These are phyloP conservation scores for Talaromyces marneffei DNA, from an alignment of 2,329 filamentous ascomycete species.

Conservation along the genomic window DNA sequence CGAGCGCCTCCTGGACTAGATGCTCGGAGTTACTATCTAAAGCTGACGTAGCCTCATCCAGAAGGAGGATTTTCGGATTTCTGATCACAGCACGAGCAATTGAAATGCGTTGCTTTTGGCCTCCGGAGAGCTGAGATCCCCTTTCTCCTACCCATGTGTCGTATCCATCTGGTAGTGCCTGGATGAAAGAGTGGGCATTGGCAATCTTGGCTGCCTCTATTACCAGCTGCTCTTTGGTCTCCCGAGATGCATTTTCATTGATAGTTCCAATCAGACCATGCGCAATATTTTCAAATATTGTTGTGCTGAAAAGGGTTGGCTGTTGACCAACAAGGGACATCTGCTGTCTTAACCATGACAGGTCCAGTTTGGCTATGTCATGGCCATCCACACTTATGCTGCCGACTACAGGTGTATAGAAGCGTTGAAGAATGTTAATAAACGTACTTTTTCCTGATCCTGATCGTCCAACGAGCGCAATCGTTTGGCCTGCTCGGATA, in stretches of 20 bases:
- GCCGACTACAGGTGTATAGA: constrained; percentile 76
- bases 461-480: constrained; percentile 55
- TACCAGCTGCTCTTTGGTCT: constrained; percentile 36
- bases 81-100: constrained; percentile 77
- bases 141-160: constrained; percentile 79
- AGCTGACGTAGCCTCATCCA: constrained; percentile 86
- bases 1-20: background rate
- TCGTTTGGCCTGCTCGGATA: constrained; percentile 59
- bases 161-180: constrained; percentile 68
- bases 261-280: constrained; percentile 57
- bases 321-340: constrained; percentile 84
- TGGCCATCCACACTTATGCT: constrained; percentile 66
- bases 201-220: constrained; percentile 19
- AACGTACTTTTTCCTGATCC: constrained; percentile 46
- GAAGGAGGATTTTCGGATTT: constrained; percentile 73
- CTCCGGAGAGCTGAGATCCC: constrained; percentile 75
- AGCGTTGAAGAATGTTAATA: constrained; percentile 34
- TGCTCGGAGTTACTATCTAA: constrained; percentile 51
- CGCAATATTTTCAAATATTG: constrained; percentile 74
- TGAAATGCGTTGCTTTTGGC: constrained; percentile 88
- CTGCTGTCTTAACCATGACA: constrained; percentile 75
- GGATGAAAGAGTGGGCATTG: constrained; percentile 75
- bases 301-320: constrained; percentile 73
- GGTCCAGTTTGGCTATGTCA: constrained; percentile 67
- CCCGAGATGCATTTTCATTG: constrained; percentile 56